Evolutionary conservation across 306 rosid genomes (phyloP).

Genomic region (Prosopis cineraria): DNA sequence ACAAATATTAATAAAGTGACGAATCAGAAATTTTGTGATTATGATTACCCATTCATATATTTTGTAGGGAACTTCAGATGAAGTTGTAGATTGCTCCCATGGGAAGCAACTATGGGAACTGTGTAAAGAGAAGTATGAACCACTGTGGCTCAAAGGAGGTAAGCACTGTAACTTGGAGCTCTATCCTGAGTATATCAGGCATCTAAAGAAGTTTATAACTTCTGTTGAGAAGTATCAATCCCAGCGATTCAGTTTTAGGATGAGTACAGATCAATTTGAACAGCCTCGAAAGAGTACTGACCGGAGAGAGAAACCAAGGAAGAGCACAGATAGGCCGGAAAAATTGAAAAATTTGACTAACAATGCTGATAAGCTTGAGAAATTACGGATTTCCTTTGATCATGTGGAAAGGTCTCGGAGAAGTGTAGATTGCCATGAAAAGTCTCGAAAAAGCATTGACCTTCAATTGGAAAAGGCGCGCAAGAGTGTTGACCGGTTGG

Average conservation of each 20-base stretch:
- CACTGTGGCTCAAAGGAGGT: conserved; percentile 93
- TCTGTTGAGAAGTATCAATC: conserved; percentile 84
- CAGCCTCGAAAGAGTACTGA: conserved; percentile 88
- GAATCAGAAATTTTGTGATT: neutral
- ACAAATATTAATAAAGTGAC: neutral
- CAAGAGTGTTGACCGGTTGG: conserved; percentile 86
- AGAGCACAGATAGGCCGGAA: conserved; percentile 81
- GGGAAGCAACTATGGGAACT: conserved; percentile 96
- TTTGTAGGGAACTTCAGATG: conserved; percentile 87
- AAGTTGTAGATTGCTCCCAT: conserved; percentile 92
- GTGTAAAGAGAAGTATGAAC: conserved; percentile 92
- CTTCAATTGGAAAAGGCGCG: conserved; percentile 80
- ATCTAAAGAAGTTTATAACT: conserved; percentile 81
- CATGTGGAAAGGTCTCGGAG: conserved; percentile 82
- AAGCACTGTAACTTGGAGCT: conserved; percentile 90
- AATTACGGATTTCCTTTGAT: conserved; percentile 67
- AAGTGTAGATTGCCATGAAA: conserved; percentile 88
- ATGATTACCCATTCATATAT: conserved; percentile 24
- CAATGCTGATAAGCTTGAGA: conserved; percentile 74
- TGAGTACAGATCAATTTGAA: conserved; percentile 83
- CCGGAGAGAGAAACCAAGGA: conserved; percentile 85
- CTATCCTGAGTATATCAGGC: conserved; percentile 83
- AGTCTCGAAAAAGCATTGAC: conserved; percentile 79
- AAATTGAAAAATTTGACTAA: conserved; percentile 60
- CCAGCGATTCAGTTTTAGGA: conserved; percentile 68